Evolutionary conservation across 371 early-diverging fungal species (phyloP).

Genomic region (Saksenaea vasiformis): DNA sequence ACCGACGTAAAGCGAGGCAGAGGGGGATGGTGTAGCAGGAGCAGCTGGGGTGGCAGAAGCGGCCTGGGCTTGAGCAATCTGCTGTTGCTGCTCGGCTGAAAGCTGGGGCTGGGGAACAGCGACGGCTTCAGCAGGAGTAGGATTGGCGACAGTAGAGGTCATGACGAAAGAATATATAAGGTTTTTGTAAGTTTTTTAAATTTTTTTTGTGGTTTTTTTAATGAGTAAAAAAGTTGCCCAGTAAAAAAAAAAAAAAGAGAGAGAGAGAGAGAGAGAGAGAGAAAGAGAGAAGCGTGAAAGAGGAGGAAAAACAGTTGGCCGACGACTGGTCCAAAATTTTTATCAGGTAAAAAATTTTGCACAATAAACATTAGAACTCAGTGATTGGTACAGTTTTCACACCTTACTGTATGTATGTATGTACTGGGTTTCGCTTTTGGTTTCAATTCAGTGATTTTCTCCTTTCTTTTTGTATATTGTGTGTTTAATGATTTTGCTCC

Average conservation of each 20-base stretch:
- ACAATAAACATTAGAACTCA: not conserved
- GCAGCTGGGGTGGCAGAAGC: conserved; percentile 7
- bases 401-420: too few relatives aligned
- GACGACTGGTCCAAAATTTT: not conserved
- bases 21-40: conserved; percentile 46
- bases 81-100: conserved; percentile 64
- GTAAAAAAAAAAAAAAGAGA: conserved; percentile 11
- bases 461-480: not conserved
- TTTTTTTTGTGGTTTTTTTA: conserved; percentile 47
- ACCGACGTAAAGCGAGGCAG: conserved; percentile 86
- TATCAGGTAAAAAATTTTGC: not conserved
- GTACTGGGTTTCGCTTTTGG: too few relatives aligned
- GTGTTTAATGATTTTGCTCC: not conserved
- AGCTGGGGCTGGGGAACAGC: conserved; percentile 43
- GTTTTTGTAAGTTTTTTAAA: conserved; percentile 48
- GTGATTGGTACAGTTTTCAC: not conserved
- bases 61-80: conserved; percentile 55
- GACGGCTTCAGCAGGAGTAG: conserved; percentile 52
- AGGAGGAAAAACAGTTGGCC: conserved; percentile 5
- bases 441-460: not conserved
- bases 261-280: conserved; percentile 11
- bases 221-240: conserved; percentile 3
- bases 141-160: conserved; percentile 54
- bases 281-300: conserved; percentile 10
- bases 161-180: conserved; percentile 36